Conservation (phyloP, 2,329 filamentous ascomycete species). For the Blastomyces emzantsi region DNA sequence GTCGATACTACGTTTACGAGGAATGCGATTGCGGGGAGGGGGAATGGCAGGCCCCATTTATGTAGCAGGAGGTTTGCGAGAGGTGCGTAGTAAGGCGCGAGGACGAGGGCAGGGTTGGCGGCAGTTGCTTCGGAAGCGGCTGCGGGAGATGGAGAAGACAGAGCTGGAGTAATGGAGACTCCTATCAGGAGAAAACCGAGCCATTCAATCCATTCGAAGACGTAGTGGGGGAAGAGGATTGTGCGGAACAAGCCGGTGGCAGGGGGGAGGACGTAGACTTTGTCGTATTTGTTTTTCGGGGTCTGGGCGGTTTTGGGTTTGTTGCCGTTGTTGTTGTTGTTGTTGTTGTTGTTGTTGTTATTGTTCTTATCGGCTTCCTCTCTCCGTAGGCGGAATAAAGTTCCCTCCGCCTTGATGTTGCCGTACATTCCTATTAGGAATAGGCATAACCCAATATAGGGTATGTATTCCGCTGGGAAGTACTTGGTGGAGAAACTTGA, state of each 20-base stretch:
- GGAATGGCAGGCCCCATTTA: conserved; percentile 42
- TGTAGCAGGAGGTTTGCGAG: conserved; percentile 22
- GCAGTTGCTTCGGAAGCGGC: neutral
- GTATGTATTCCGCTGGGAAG: conserved; percentile 38
- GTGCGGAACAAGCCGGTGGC: conserved; percentile 71
- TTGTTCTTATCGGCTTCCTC: conserved; percentile 47
- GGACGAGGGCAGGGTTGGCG: conserved; percentile 21
- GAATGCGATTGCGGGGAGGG: conserved; percentile 67
- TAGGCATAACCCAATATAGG: conserved; percentile 58
- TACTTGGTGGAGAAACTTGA: conserved; percentile 23
- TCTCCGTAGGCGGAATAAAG: conserved; percentile 76
- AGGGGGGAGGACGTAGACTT: conserved; percentile 78
- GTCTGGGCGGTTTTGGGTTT: conserved; percentile 24
- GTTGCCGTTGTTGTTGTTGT: conserved; percentile 37
- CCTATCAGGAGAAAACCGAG: conserved; percentile 65
- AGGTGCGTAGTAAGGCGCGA: conserved; percentile 32
- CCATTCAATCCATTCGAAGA: conserved; percentile 98
- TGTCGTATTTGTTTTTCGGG: conserved; percentile 51
- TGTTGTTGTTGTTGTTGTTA: conserved; percentile 32
- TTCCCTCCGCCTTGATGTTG: conserved; percentile 86
- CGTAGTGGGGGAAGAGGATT: conserved; percentile 84
- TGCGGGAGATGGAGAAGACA: neutral
- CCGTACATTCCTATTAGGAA: conserved; percentile 68
- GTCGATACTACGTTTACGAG: conserved; percentile 77
- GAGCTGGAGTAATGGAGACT: conserved; percentile 23